Evolutionary conservation across 129 eudicot genomes (phyloP), one percentile per base, ranked within the genome.

Genomic region (Centaurea solstitialis): DNA sequence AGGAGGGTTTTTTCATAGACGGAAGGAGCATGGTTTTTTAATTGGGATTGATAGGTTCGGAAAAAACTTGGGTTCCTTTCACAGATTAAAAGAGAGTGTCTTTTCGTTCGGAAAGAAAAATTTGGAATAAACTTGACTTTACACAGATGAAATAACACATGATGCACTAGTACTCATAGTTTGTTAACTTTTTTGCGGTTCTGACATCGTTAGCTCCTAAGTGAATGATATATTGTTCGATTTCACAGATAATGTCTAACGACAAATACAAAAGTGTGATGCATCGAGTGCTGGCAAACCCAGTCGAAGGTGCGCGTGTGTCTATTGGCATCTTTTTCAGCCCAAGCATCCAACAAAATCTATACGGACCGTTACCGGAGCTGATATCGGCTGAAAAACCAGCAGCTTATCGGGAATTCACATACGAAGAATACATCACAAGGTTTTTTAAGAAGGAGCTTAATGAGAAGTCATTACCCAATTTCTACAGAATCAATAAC

Each of bases 221-320:
- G 17, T 53, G 64, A 53, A 7, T 53, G 64, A 53, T 50, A 50
- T 40, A 68, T 66, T 23, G 26, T 20, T 39, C 4, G 11, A 61
- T 74, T 74, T 50, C 26, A 35, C 82, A 87, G 96, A 88, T 91
- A 61, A 77, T 88, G 81, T 91, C 96, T 0, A 88, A 91, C 28
- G 89, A 85, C 70, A 83, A 77, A 62, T 85, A 86, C 87, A 88
- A 74, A 76, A 88, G 92, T 12, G 92, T 81, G 72, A 82, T 87
- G 81, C 93, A 91, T 79, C 75, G 93, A 50, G 96, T 88, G 15
- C 18, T 88, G 80, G 91, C 93, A 20, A 91, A 88, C 70, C 83
- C 86, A 7, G 69, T 72, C 41, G 65, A 76, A 12, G 89, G 84
- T 18, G 85, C 91, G n/a, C 91, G 91, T 20, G 85, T 91, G 6